A percentile compares a stretch with the other conserved stretches of the same genome.
Conservation (phyloP, 345 rosid species). For the Gossypium longicalyx region DNA sequence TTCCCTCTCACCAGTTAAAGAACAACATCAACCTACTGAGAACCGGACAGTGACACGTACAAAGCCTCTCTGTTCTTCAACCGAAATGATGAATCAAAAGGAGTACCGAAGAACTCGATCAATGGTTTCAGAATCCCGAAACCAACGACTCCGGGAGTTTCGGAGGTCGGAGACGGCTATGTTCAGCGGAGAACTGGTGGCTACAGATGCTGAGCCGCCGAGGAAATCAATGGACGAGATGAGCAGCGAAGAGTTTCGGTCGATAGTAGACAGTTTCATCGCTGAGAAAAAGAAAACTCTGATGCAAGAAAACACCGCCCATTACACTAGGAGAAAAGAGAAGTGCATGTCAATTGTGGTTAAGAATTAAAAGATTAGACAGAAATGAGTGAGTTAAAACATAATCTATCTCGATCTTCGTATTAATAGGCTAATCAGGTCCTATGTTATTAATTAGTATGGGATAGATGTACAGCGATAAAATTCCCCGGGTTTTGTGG, state of each 20-base stretch:
- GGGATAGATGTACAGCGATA: constrained; percentile 7
- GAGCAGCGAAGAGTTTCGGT: constrained; percentile 32
- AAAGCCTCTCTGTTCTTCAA: neutral
- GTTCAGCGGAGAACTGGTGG: neutral
- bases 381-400: neutral
- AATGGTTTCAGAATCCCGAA: constrained; percentile 8
- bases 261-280: constrained; percentile 31
- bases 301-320: neutral
- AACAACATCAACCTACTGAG: neutral
- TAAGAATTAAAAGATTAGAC: neutral
- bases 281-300: constrained; percentile 17
- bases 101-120: constrained; percentile 7
- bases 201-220: neutral
- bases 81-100: neutral
- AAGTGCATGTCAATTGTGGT: constrained; percentile 7
- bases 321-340: neutral
- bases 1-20: constrained; percentile 6
- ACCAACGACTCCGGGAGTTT: neutral
- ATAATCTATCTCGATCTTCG: constrained; percentile 8
- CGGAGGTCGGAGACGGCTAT: constrained; percentile 15
- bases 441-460: neutral
- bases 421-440: neutral
- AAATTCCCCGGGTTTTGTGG: constrained; percentile 4
- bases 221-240: constrained; percentile 25
- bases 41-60: neutral